These are phyloP conservation scores for Phytopythium boreale DNA, from an alignment of 352 stramenopile species.

Conservation along the genomic window DNA sequence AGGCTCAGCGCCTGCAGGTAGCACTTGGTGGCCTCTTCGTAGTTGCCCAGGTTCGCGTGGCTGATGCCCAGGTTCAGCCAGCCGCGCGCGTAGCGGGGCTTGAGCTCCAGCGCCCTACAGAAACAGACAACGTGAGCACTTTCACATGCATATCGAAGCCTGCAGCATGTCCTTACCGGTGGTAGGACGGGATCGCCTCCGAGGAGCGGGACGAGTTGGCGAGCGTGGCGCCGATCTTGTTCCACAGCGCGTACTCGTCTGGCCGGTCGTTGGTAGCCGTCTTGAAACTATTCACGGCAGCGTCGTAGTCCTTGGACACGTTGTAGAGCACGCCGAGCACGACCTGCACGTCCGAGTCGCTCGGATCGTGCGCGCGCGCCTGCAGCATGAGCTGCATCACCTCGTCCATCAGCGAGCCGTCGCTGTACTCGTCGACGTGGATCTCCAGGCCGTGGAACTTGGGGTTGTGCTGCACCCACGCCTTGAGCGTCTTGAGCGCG, in stretches of 20 bases:
- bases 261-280: constrained; percentile 75
- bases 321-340: constrained; percentile 98
- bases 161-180: constrained; percentile 32
- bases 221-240: constrained; percentile 97
- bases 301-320: constrained; percentile 95
- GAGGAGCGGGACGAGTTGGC: constrained; percentile 94
- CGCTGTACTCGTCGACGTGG: constrained; percentile 83
- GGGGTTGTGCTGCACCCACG: constrained; percentile 96
- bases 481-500: constrained; percentile 92
- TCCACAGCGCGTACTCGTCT: constrained; percentile 96
- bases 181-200: constrained; percentile 92
- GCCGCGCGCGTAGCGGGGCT: constrained; percentile 95
- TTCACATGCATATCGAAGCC: background rate
- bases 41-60: constrained; percentile 95
- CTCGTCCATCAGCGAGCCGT: constrained; percentile 90
- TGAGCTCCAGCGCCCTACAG: constrained; percentile 91
- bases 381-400: constrained; percentile 95
- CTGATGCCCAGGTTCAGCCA: constrained; percentile 99
- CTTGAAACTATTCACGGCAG: constrained; percentile 89
- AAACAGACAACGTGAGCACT: constrained; percentile 11
- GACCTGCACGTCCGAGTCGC: constrained; percentile 81
- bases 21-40: constrained; percentile 94
- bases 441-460: constrained; percentile 95
- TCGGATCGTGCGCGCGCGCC: constrained; percentile 72
- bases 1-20: constrained; percentile 96